phyloP scores from a whole-genome alignment of 345 rosid genomes.

The Microthlaspi erraticum region DNA sequence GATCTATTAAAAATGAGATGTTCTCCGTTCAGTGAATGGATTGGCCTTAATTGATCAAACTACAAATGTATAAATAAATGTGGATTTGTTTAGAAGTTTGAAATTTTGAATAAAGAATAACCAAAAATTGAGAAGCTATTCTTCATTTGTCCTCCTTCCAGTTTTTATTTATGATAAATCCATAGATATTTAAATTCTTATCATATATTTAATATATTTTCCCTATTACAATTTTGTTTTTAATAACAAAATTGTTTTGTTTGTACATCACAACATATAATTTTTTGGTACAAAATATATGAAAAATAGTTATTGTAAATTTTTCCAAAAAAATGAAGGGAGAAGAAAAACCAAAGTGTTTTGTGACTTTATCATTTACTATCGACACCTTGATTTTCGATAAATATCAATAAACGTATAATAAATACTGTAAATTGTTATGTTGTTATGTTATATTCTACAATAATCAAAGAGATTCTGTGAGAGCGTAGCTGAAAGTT shows the following conservation, averaged over 20 bases:
- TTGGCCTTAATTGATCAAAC: not conserved
- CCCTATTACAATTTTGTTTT: not conserved
- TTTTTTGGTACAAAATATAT: too few species aligned
- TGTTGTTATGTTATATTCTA: too few species aligned
- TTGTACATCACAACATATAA: too few species aligned
- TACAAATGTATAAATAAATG: not conserved
- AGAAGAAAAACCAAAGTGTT: too few species aligned
- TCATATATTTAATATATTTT: not conserved
- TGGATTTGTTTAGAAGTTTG: not conserved
- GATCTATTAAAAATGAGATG: not conserved
- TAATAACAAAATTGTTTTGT: too few species aligned
- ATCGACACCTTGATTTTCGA: constrained; percentile 33
- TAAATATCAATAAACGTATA: too few species aligned
- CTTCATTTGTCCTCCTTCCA: not conserved
- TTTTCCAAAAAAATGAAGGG: too few species aligned
- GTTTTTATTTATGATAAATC: not conserved
- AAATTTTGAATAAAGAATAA: not conserved
- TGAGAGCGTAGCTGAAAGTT: too few species aligned
- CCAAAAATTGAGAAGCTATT: not conserved
- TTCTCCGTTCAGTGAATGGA: not conserved
- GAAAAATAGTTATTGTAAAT: too few species aligned
- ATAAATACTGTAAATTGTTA: too few species aligned
- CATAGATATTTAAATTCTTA: not conserved
- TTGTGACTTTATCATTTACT: not conserved
- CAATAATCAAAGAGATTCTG: too few species aligned